Evolutionary conservation across 129 eudicot genomes (phyloP).

Genomic region (Mikania micrantha): DNA sequence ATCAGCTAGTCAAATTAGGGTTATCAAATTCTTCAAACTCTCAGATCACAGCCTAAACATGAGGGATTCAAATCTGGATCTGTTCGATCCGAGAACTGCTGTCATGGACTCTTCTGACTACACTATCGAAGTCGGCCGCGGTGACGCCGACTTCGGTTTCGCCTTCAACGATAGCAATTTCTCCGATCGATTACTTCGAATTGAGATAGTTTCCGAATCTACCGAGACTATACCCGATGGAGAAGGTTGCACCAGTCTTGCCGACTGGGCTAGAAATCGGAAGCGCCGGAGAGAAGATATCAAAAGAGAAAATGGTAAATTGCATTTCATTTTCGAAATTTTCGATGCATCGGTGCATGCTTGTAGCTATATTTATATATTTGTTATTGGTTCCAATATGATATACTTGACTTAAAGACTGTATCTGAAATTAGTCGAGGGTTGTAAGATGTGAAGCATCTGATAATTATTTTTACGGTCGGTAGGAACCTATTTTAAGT

Average conservation of each 20-base stretch:
- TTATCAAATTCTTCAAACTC: slow-evolving; percentile 15
- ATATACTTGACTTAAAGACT: too few species aligned
- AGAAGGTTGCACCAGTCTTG: slow-evolving; percentile 60
- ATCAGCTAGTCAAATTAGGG: slow-evolving; percentile 29
- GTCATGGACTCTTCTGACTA: slow-evolving; percentile 73
- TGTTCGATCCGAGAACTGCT: slow-evolving; percentile 75
- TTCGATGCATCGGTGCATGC: not conserved
- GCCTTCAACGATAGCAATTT: slow-evolving; percentile 92
- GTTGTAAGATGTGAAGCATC: slow-evolving; percentile 4
- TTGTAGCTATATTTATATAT: not conserved
- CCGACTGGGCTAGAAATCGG: slow-evolving; percentile 86
- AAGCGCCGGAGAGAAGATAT: slow-evolving; percentile 71
- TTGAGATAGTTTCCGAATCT: slow-evolving; percentile 72
- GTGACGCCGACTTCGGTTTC: slow-evolving; percentile 82
- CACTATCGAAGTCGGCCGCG: slow-evolving; percentile 37
- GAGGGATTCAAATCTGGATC: slow-evolving; percentile 66
- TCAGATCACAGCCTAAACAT: slow-evolving; percentile 19
- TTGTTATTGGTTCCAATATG: too few species aligned
- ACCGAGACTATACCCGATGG: slow-evolving; percentile 39
- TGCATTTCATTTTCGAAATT: not conserved
- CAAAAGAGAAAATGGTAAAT: slow-evolving; percentile 49
- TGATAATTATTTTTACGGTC: not conserved
- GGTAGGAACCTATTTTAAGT: not conserved
- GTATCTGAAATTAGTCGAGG: not conserved
- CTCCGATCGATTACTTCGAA: slow-evolving; percentile 69